phyloP scores from a whole-genome alignment of 2,329 filamentous ascomycete species.

The Corinectria fuckeliana region DNA sequence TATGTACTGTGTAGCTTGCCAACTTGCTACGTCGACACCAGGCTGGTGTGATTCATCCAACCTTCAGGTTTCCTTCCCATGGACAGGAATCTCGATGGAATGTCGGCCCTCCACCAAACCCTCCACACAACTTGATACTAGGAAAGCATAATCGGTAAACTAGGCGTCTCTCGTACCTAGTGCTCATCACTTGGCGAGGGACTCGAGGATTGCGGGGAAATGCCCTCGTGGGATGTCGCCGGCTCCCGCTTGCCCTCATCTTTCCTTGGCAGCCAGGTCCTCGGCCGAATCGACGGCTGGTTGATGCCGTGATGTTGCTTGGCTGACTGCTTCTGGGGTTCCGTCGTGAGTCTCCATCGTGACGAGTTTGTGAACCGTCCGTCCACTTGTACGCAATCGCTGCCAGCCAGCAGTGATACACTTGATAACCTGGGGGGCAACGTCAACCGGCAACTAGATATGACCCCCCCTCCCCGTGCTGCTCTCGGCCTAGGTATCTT shows the following conservation, averaged over 20 bases:
- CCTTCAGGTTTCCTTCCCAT: no score
- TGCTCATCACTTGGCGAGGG: background rate
- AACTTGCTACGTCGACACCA: background rate
- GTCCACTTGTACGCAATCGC: no score
- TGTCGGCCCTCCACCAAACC: background rate
- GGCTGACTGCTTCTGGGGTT: background rate
- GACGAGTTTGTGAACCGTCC: no score
- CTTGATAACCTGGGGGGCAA: background rate
- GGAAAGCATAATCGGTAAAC: background rate
- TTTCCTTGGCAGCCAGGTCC: background rate
- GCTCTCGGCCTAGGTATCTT: background rate
- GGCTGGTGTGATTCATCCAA: background rate
- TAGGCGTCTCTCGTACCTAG: background rate
- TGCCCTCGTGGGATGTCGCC: background rate
- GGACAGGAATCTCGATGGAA: constrained; percentile 1
- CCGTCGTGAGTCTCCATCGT: background rate
- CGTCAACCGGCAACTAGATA: background rate
- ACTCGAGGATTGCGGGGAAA: background rate
- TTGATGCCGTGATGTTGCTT: background rate
- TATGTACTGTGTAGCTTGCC: no score
- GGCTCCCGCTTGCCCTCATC: background rate
- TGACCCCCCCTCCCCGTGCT: background rate
- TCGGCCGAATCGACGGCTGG: background rate
- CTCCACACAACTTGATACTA: constrained; percentile 1
- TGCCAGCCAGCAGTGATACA: background rate